phyloP scores from a whole-genome alignment of 768 basidiomycete genomes.

The Rhodotorula graminis region DNA sequence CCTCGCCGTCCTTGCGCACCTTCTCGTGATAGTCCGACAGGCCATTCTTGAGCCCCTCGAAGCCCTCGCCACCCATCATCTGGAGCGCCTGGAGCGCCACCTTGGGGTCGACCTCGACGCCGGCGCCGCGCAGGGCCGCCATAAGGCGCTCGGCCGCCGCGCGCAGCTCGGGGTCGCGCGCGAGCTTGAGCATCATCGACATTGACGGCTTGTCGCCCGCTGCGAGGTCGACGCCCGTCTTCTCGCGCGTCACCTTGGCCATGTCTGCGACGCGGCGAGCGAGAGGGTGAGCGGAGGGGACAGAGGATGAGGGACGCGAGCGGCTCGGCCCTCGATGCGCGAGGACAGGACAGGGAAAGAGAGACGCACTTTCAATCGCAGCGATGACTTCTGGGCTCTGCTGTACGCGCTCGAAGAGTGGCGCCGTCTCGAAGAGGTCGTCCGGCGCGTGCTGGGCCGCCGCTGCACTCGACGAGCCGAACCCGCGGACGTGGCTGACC shows the following conservation, averaged over 20 bases:
- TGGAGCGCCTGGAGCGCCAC: conserved; percentile 28
- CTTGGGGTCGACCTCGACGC: conserved; percentile 31
- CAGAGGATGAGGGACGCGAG: too few relatives aligned
- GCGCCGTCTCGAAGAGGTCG: conserved; percentile 21
- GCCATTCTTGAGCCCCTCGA: not conserved
- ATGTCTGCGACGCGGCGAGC: conserved; percentile 6
- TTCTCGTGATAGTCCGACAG: conserved; percentile 10
- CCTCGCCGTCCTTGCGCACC: conserved; percentile 7
- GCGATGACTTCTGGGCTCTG: conserved; percentile 19
- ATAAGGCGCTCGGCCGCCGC: conserved; percentile 22
- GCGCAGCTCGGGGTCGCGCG: conserved; percentile 30
- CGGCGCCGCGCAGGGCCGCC: conserved; percentile 2
- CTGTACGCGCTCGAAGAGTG: conserved; percentile 23
- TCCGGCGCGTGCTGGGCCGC: conserved; percentile 4
- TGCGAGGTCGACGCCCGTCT: conserved; percentile 33
- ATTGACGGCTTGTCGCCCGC: conserved; percentile 23
- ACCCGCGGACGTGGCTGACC: not conserved
- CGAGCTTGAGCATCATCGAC: conserved; percentile 24
- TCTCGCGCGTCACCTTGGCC: conserved; percentile 10
- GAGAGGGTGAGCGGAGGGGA: too few relatives aligned
- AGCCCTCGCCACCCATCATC: conserved; percentile 28
- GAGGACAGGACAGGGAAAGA: too few relatives aligned
- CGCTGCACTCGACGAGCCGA: not conserved
- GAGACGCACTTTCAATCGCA: conserved; percentile 16
- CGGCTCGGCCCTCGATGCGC: too few relatives aligned